Conservation (phyloP, 2,329 filamentous ascomycete species). For the Penicillium sp. region DNA sequence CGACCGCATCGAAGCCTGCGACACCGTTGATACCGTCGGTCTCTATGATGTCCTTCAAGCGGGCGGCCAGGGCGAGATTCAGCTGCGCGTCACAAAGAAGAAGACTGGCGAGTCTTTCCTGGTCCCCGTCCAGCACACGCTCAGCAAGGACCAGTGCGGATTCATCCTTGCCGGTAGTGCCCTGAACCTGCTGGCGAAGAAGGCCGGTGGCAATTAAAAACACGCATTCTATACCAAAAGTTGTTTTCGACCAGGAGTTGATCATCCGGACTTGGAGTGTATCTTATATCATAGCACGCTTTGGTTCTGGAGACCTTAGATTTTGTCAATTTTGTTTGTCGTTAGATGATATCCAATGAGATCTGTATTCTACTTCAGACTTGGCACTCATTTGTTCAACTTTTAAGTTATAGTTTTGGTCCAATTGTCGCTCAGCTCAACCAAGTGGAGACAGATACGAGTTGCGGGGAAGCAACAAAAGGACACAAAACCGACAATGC, state of each 20-base stretch:
- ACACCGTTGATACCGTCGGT: slow-evolving; percentile 75
- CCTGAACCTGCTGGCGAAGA: slow-evolving; percentile 75
- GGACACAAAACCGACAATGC: too few relatives aligned
- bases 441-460: too few relatives aligned
- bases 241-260: slow-evolving; percentile 20
- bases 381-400: too few relatives aligned
- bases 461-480: too few relatives aligned
- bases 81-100: slow-evolving; percentile 59
- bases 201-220: slow-evolving; percentile 33
- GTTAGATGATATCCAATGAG: slow-evolving; percentile 28
- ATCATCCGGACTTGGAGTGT: slow-evolving; percentile 11
- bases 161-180: slow-evolving; percentile 94
- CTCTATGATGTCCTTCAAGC: slow-evolving; percentile 73
- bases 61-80: slow-evolving; percentile 73
- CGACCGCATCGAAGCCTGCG: slow-evolving; percentile 65
- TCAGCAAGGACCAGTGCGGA: slow-evolving; percentile 81
- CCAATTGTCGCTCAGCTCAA: too few relatives aligned
- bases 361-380: slow-evolving; percentile 27
- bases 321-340: slow-evolving; percentile 13
- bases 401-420: too few relatives aligned
- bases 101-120: slow-evolving; percentile 57
- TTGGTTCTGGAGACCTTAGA: slow-evolving; percentile 14
- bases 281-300: slow-evolving; percentile 10
- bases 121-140: slow-evolving; percentile 76
- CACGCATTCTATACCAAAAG: slow-evolving; percentile 10